Conservation (phyloP, 352 stramenopile genomes). For the Pythium coloratum region DNA sequence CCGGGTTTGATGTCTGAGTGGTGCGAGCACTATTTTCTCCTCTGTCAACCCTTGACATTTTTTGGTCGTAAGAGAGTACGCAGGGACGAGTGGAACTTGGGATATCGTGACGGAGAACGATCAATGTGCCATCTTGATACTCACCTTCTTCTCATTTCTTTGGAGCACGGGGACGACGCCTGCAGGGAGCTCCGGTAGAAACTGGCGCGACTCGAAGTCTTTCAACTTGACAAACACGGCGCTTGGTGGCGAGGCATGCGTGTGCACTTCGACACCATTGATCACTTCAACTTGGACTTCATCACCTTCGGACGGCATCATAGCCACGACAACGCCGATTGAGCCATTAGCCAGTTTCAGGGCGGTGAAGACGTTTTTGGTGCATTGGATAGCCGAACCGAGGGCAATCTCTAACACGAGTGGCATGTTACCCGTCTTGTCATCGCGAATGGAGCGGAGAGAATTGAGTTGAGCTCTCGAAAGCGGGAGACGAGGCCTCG, state of each 20-base stretch:
- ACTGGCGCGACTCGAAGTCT: background rate
- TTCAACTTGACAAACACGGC: background rate
- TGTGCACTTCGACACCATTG: background rate
- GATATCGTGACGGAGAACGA: background rate
- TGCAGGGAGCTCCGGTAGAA: background rate
- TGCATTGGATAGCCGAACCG: background rate
- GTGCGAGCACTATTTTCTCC: too few relatives aligned
- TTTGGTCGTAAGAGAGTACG: too few relatives aligned
- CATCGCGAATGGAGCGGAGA: background rate
- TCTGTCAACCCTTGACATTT: background rate
- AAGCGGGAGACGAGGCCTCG: background rate
- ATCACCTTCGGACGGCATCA: background rate
- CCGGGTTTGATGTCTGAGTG: too few relatives aligned
- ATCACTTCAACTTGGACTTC: background rate
- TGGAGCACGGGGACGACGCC: background rate
- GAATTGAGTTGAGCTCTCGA: background rate
- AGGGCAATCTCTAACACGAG: background rate
- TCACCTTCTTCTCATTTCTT: background rate
- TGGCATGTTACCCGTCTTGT: background rate
- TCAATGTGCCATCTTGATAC: background rate
- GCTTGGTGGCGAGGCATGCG: background rate
- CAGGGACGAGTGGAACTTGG: too few relatives aligned
- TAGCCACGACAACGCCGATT: background rate
- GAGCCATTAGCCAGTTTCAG: background rate
- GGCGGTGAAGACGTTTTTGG: background rate